Percentiles rank a stretch among this genome's conserved stretches.
phyloP scores from a whole-genome alignment of 2,329 filamentous ascomycete genomes.

The Eurotiales sp. region DNA sequence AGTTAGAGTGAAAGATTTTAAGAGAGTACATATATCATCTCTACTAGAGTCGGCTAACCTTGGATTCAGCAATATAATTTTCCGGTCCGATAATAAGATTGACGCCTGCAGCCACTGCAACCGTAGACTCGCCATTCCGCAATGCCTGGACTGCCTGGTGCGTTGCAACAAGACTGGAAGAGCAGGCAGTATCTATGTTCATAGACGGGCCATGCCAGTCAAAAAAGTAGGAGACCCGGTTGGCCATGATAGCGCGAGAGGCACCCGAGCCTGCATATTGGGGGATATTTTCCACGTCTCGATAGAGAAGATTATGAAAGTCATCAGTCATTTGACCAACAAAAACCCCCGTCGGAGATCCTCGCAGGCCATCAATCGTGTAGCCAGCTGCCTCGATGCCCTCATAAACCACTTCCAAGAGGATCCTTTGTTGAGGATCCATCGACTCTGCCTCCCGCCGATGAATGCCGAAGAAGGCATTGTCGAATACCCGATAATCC shows the following conservation, averaged over 20 bases:
- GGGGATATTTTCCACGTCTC: conserved; percentile 16
- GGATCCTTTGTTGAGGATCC: conserved; percentile 19
- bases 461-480: conserved; percentile 19
- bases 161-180: conserved; percentile 37
- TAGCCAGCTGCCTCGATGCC: conserved; percentile 24
- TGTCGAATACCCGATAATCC: conserved; percentile 27
- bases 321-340: conserved; percentile 22
- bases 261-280: conserved; percentile 22
- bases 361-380: conserved; percentile 18
- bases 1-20: background rate
- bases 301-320: conserved; percentile 18
- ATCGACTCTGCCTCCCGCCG: conserved; percentile 3
- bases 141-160: conserved; percentile 31
- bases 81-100: conserved; percentile 28
- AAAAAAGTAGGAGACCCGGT: conserved; percentile 40
- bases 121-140: conserved; percentile 23
- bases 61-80: conserved; percentile 29
- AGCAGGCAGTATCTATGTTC: conserved; percentile 48
- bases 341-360: conserved; percentile 25
- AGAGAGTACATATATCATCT: background rate
- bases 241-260: conserved; percentile 35
- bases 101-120: conserved; percentile 23
- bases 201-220: conserved; percentile 38
- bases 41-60: conserved; percentile 7
- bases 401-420: conserved; percentile 32